Evolutionary conservation across 1,284 basidiomycete genomes (phyloP), one percentile per base, ranked within the genome.

Genomic region (Ganoderma resinaceum): DNA sequence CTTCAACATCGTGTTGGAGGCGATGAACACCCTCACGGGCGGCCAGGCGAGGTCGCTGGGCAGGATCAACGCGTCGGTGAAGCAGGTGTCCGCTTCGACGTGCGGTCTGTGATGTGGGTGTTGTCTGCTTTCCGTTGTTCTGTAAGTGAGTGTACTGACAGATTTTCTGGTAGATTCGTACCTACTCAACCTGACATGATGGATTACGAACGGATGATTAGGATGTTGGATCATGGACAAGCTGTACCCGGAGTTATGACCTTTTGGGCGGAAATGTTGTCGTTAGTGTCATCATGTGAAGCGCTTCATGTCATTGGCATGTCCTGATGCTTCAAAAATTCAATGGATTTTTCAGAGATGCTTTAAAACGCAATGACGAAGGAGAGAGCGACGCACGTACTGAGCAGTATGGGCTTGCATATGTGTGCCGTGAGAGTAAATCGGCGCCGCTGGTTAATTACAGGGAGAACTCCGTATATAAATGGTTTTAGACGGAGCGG

Each of bases 1-100:
- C 18, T 84, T 83, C 76, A 83, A 84, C 75, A 75, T 85, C 66
- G 78, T 80, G 20, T 65, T 73, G 38, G 71, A 66, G 65, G 78
- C 78, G 55, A 75, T 80, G 79, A 73, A 80, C 68, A 64, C 64
- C 23, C 71, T 80, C 61, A 79, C 79, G 61, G 58, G 70, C 61
- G 70, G 72, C 26, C 73, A 77, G 62, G 77, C 73, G 42, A 49
- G 43, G 66, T 26, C 59, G 60, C 59, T 77, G n/a, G 79, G 79
- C 5, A 63, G 72, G 57, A 67, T 80, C 49, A 62, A 75, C 31
- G 78, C 75, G 20, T 69, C 66, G 11, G 76, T 73, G 40, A 73
- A 49, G 61, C 77, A 75, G 67, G 73, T 78, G n/a, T 67, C 68
- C 52, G 66, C 71, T 33, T 76, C 75, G 4, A 35, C 65, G 52